Conservation (phyloP, 2,329 filamentous ascomycete species). For the Botrytis aclada region DNA sequence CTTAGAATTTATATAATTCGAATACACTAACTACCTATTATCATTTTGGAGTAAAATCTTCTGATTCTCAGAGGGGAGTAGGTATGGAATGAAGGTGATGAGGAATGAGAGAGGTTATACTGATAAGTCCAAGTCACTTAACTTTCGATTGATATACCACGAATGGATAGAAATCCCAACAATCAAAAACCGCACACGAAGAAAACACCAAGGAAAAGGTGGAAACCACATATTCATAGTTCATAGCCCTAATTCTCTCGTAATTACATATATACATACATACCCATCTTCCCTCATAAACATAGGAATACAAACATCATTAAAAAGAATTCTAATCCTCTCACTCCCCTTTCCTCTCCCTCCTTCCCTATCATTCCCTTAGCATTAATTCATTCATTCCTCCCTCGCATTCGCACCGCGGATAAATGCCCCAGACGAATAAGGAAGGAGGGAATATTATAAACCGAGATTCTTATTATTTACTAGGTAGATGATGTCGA, state of each 20-base stretch:
- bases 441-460: neutral
- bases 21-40: neutral
- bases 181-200: neutral
- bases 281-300: neutral
- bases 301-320: neutral
- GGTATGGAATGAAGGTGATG: neutral
- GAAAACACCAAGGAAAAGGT: neutral
- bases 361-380: no score
- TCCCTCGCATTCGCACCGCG: neutral
- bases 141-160: neutral
- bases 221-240: neutral
- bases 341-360: neutral
- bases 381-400: no score
- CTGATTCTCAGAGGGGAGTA: neutral
- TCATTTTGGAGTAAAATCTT: neutral
- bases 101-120: neutral
- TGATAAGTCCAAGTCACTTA: neutral
- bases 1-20: no score
- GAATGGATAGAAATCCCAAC: neutral
- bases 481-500: neutral
- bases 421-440: neutral
- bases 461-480: neutral
- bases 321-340: neutral
- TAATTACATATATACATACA: neutral
- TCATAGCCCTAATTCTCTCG: neutral